Evolutionary conservation across 208 protist genomes (phyloP).

Genomic region (Crithidia sp.): DNA sequence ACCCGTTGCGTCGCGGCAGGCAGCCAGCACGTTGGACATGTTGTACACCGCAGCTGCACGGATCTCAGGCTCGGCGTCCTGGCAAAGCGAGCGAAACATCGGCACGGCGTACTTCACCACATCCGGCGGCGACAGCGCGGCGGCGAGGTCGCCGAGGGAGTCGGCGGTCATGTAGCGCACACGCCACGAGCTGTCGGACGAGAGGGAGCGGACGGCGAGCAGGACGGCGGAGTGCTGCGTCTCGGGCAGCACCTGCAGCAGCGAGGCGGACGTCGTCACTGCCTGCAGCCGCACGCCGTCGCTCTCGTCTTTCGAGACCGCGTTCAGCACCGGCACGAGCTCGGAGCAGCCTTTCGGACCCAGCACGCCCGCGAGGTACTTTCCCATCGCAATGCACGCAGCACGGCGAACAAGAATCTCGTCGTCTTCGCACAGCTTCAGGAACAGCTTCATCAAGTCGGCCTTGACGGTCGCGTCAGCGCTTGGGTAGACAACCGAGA

Average conservation of each 20-base stretch:
- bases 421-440: constrained; percentile 94
- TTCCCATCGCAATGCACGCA: constrained; percentile 92
- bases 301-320: constrained; percentile 94
- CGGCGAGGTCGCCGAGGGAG: constrained; percentile 83
- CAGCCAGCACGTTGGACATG: constrained; percentile 72
- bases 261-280: constrained; percentile 89
- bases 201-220: constrained; percentile 66
- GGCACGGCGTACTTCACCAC: constrained; percentile 70
- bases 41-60: constrained; percentile 86
- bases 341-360: constrained; percentile 74
- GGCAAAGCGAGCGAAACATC: constrained; percentile 75
- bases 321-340: constrained; percentile 90
- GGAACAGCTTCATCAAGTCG: constrained; percentile 65
- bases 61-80: constrained; percentile 87
- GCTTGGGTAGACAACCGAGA: constrained; percentile 91
- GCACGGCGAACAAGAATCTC: constrained; percentile 98
- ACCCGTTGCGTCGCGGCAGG: constrained; percentile 54
- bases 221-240: constrained; percentile 90
- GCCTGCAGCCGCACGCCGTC: constrained; percentile 97
- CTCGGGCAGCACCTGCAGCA: constrained; percentile 86
- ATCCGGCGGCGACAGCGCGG: constrained; percentile 61
- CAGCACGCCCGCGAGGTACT: constrained; percentile 70
- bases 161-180: constrained; percentile 98
- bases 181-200: constrained; percentile 96
- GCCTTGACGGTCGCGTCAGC: constrained; percentile 52